Conservation (phyloP, 164 flowering plant genomes). For the Akebia trifoliata region DNA sequence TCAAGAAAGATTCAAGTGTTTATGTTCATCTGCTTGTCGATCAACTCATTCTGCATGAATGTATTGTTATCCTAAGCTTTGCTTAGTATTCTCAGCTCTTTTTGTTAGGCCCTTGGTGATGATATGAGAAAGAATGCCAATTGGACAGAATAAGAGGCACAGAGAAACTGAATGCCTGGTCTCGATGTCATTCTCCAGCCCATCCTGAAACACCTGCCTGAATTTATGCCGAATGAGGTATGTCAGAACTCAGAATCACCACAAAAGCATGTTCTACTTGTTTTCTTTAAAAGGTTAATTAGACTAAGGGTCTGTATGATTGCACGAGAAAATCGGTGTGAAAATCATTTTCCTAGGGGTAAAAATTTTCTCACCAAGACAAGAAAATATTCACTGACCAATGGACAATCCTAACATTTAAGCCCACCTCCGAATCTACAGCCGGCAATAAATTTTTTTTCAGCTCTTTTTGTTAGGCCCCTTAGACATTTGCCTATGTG, state of each 20-base stretch:
- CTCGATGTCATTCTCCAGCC: slow-evolving; percentile 60
- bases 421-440: no score
- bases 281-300: no score
- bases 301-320: no score
- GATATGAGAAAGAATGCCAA: slow-evolving; percentile 67
- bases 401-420: no score
- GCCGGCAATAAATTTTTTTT: no score
- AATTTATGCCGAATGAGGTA: slow-evolving; percentile 4
- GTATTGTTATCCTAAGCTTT: neutral
- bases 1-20: neutral
- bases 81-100: slow-evolving; percentile 18
- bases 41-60: slow-evolving; percentile 3
- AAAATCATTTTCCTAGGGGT: no score
- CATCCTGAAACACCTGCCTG: slow-evolving; percentile 88
- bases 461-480: no score
- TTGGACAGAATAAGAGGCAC: slow-evolving; percentile 81
- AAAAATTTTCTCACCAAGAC: no score
- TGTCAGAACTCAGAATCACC: slow-evolving; percentile 2
- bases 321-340: no score
- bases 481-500: no score
- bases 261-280: no score
- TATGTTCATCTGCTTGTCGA: neutral
- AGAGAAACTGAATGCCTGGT: slow-evolving; percentile 91
- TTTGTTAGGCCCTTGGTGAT: slow-evolving; percentile 59
- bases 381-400: no score